These are phyloP conservation scores for Cordyceps farinosa DNA, from an alignment of 2,329 filamentous ascomycete species.

Conservation along the genomic window DNA sequence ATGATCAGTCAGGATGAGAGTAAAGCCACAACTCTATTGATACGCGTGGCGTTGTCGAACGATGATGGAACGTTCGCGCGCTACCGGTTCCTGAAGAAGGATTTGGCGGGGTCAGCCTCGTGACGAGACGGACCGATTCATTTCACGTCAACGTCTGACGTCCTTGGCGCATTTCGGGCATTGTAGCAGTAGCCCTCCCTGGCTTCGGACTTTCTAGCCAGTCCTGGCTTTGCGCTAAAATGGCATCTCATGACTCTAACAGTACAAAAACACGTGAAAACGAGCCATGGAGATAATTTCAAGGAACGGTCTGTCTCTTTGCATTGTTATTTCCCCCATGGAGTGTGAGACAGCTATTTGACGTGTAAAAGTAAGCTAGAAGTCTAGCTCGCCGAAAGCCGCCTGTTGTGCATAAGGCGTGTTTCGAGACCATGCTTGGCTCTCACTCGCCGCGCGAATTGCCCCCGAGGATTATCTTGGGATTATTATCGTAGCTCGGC, in stretches of 20 bases:
- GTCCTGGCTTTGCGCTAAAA: neutral
- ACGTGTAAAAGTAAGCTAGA: neutral
- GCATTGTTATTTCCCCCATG: too few relatives aligned
- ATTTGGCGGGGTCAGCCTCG: neutral
- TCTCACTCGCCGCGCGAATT: neutral
- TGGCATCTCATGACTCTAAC: neutral
- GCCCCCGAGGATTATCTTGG: neutral
- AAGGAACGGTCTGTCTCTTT: too few relatives aligned
- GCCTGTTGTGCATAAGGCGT: neutral
- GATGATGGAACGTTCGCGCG: neutral
- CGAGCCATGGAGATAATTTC: too few relatives aligned
- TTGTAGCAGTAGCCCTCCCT: neutral
- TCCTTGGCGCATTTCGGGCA: neutral
- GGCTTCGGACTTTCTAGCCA: neutral
- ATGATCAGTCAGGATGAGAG: neutral
- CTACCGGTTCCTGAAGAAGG: neutral
- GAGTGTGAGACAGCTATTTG: too few relatives aligned
- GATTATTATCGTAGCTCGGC: neutral
- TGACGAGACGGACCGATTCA: constrained; percentile 12
- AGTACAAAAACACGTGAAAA: too few relatives aligned
- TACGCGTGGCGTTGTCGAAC: neutral
- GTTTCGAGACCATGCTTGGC: neutral
- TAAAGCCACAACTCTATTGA: neutral
- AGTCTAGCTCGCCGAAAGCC: neutral
- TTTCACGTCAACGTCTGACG: neutral